Conservation (phyloP, 2,329 filamentous ascomycete species). For the Colletotrichum sp. region DNA sequence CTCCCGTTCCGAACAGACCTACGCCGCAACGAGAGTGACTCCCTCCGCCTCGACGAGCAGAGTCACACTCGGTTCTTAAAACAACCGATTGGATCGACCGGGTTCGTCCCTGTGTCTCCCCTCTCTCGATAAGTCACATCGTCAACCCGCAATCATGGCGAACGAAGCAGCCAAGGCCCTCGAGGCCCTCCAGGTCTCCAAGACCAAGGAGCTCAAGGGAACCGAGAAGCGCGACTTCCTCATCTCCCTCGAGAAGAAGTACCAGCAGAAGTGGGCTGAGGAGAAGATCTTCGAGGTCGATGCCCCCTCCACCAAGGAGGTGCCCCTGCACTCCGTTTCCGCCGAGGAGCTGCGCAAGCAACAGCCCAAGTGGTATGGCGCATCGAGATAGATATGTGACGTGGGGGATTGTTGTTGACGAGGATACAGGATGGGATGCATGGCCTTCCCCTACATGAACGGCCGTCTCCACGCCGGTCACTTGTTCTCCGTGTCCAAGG, state of each 20-base stretch:
- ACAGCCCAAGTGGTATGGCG: conserved; percentile 85
- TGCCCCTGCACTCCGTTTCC: conserved; percentile 76
- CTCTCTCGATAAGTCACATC: not conserved
- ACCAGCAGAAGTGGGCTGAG: conserved; percentile 84
- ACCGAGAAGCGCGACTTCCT: conserved; percentile 88
- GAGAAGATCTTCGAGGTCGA: conserved; percentile 82
- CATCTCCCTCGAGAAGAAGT: conserved; percentile 87
- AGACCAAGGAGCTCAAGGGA: conserved; percentile 66
- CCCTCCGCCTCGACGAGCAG: not conserved
- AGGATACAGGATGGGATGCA: conserved; percentile 28
- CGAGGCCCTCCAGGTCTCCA: conserved; percentile 58
- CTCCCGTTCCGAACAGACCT: not conserved
- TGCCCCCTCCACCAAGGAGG: conserved; percentile 79
- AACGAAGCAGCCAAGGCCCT: conserved; percentile 51
- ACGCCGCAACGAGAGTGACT: not conserved
- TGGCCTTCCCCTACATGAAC: conserved; percentile 75
- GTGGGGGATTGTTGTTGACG: not conserved
- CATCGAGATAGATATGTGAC: conserved; percentile 60
- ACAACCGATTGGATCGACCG: not conserved
- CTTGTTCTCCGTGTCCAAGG: conserved; percentile 88
- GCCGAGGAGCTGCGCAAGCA: conserved; percentile 78
- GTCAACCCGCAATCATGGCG: conserved; percentile 45
- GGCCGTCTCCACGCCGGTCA: conserved; percentile 90
- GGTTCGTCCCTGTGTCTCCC: not conserved
- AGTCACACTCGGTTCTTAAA: not conserved